Base-by-base conservation (phyloP, 2,329 filamentous ascomycete genomes). In the Aspergillus terreus region DNA sequence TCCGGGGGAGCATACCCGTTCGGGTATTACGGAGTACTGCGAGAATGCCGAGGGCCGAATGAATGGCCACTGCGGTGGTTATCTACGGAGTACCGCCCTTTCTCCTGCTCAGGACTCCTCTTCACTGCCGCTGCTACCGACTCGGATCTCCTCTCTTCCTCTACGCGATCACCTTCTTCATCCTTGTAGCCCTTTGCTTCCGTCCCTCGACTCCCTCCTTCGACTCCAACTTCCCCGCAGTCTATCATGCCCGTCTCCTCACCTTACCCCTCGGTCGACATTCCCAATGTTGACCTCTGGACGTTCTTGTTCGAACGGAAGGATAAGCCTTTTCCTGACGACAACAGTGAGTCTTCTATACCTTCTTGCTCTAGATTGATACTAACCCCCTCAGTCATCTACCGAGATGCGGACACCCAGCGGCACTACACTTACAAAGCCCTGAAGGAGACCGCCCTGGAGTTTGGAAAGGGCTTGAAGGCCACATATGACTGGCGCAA, bases 381-480 rank as follows among this genome's bases (percentile, higher is more conserved):
- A 30, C 27, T 30, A 30, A 30, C 10, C 27, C 2, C 27, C 27
- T n/a, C 36, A 94, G 90, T 87, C 42, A 85, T 95, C 62, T 88
- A 90, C 68, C 80, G 85, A 61, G 90, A 95, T 71, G 82, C 83
- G 53, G 84, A 88, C 55, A 88, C 88, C 2, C 77, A 80, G 47
- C 77, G 82, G 19, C 73, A 76, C 32, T 90, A 95, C 71, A 95
- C 85, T 43, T 92, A 83, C 68, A 77, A 78, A 30, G 78, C 90
- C 56, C 73, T 89, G 51, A 85, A 82, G 61, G 76, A 77, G 54
- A 77, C 82, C 14, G 86, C 90, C 1, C 72, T 84, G 36, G 81
- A 84, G n/a, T 95, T 96, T 59, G 92, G 90, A 46, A 84, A 86
- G 58, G 92, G 89, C 0, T 79, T 97, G 17, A 85, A 84, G 63